These are phyloP conservation scores for Cyberlindnera nakhonratchasimensis DNA, from an alignment of 805 yeast genomes.

Conservation along the genomic window DNA sequence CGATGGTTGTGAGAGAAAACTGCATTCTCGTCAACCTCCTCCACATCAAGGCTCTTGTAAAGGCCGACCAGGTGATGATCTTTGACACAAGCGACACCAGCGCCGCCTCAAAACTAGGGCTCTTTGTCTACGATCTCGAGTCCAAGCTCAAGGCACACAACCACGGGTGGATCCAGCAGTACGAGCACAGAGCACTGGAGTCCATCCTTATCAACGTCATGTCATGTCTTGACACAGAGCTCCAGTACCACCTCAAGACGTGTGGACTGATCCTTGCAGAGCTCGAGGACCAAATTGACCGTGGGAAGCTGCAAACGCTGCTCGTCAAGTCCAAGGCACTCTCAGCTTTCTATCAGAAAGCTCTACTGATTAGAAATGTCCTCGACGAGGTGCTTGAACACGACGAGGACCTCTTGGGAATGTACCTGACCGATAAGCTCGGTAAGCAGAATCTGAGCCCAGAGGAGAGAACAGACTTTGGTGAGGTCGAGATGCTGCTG, in stretches of 20 bases:
- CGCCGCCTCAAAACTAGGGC: conserved; percentile 68
- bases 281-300: conserved; percentile 74
- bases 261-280: conserved; percentile 66
- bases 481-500: conserved; percentile 80
- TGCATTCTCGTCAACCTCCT: conserved; percentile 79
- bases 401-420: conserved; percentile 77
- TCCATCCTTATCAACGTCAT: conserved; percentile 77
- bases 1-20: conserved; percentile 72
- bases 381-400: conserved; percentile 80
- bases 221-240: conserved; percentile 73
- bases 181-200: conserved; percentile 82
- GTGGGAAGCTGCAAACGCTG: conserved; percentile 69
- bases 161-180: conserved; percentile 44
- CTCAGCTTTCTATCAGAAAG: conserved; percentile 70
- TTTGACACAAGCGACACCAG: conserved; percentile 61
- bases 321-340: conserved; percentile 70
- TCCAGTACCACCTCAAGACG: conserved; percentile 50
- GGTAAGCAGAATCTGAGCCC: conserved; percentile 5
- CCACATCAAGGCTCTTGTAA: conserved; percentile 88
- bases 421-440: conserved; percentile 60
- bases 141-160: conserved; percentile 52
- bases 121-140: conserved; percentile 82
- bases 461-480: conserved; percentile 38
- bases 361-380: conserved; percentile 71
- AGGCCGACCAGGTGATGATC: conserved; percentile 70